Evolutionary conservation across 106 monocot species (phyloP), one percentile per base, ranked within the genome.

Genomic region (Dioscorea zingiberensis): DNA sequence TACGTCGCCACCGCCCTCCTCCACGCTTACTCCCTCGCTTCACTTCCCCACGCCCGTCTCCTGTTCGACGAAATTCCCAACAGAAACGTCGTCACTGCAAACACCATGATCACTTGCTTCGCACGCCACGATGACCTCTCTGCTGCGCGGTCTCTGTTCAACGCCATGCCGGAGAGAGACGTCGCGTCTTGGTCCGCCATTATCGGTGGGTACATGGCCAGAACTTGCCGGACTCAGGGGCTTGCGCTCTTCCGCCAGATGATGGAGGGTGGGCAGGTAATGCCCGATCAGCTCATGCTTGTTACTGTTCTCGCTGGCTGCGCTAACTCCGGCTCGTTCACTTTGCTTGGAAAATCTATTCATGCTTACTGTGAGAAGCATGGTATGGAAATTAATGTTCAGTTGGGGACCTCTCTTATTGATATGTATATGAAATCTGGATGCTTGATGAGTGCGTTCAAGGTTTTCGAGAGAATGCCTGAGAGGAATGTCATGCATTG

Each of bases 11-110:
- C 83, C 59, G 55, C 83, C 46, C 83, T 90, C 25, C 83, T 90
- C 9, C 69, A 73, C 22, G 21, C 48, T 0, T 86, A 83, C 70
- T 69, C 83, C 18, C 14, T 77, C 27, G 21, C 54, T 19, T 80
- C 82, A 12, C 54, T 77, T 21, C 0, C 17, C 22, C 5, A 59
- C 55, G 90, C 83, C 27, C 65, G 56, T 21, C 63, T 6, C n/a
- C 80, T 90, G 66, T 86, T 80, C 73, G 86, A 77, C 27, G 80
- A 90, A 80, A 86, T 83, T 14, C 80, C 77, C 47, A 28, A 66
- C 30, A 46, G 64, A 47, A 86, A 80, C 48, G 24, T 64, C 38
- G 78, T 83, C 55, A 78, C 78, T 9, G 25, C 14, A 14, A 92
- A 92, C 75, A 73, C 72, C 66, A 77, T 92, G 81, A 70, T 92